Evolutionary conservation across 129 eudicot genomes (phyloP).

Genomic region (Helichrysum umbraculigerum): DNA sequence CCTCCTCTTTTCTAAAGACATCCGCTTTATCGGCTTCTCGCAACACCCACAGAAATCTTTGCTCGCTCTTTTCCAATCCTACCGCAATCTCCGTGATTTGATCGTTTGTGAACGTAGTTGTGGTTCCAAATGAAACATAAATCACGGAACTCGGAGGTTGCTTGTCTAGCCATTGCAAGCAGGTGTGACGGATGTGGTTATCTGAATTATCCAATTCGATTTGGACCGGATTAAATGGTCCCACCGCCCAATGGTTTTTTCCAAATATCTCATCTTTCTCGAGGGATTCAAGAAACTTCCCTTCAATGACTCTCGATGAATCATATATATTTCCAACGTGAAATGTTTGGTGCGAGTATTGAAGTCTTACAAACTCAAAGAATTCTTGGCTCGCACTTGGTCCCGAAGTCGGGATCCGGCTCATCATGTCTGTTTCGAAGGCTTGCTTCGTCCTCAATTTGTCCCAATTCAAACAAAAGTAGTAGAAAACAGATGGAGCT

Average conservation of each 20-base stretch:
- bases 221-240: conserved; percentile 58
- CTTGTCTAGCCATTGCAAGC: conserved; percentile 69
- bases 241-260: conserved; percentile 53
- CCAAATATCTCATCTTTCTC: conserved; percentile 25
- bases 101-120: conserved; percentile 41
- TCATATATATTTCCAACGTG: conserved; percentile 47
- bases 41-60: conserved; percentile 33
- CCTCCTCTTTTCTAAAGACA: background rate
- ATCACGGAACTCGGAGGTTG: conserved; percentile 53
- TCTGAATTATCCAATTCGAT: background rate
- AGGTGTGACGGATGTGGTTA: conserved; percentile 24
- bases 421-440: no score
- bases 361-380: conserved; percentile 3
- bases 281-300: conserved; percentile 34
- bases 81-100: conserved; percentile 52
- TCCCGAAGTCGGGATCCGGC: conserved; percentile 12
- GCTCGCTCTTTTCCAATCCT: conserved; percentile 34
- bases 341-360: background rate
- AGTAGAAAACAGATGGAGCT: conserved; percentile 14
- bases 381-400: conserved; percentile 36
- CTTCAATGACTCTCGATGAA: conserved; percentile 44
- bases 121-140: conserved; percentile 61
- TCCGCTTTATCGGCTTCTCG: conserved; percentile 25
- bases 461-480: conserved; percentile 19
- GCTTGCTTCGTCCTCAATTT: no score